Evolutionary conservation across 2,329 filamentous ascomycete genomes (phyloP).

Genomic region (Ophiocordyceps robertsii): DNA sequence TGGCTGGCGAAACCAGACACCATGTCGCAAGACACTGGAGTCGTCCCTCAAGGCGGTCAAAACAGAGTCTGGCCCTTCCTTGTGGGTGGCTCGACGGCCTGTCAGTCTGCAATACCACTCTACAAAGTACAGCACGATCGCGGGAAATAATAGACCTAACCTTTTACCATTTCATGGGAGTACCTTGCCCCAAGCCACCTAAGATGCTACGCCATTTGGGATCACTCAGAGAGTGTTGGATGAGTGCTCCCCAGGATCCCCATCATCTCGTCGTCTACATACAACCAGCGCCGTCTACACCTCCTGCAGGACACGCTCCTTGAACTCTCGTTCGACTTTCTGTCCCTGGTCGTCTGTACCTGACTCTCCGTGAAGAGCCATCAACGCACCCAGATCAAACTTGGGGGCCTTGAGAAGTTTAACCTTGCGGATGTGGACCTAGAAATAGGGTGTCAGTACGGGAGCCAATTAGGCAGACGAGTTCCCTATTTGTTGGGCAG

Average conservation of each 20-base stretch:
- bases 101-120: no score
- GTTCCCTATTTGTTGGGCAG: neutral
- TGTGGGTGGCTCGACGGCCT: no score
- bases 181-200: conserved; percentile 27
- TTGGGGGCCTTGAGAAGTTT: conserved; percentile 98
- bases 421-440: conserved; percentile 99
- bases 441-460: neutral
- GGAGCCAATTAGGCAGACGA: neutral
- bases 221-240: conserved; percentile 28
- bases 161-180: conserved; percentile 22
- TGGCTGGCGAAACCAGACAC: no score
- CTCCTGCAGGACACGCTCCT: conserved; percentile 88
- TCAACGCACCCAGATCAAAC: conserved; percentile 94
- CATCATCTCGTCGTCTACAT: conserved; percentile 14
- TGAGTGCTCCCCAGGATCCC: conserved; percentile 15
- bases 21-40: no score
- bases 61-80: no score
- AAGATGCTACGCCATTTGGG: conserved; percentile 29
- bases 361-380: conserved; percentile 96
- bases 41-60: no score
- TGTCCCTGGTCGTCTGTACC: conserved; percentile 91
- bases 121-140: no score
- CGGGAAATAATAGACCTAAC: conserved; percentile 12
- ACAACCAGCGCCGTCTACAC: conserved; percentile 52
- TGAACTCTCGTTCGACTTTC: conserved; percentile 99